Evolutionary conservation across 352 stramenopile species (phyloP), one percentile per base, ranked within the genome.

Genomic region (Aphanomyces euteiches): DNA sequence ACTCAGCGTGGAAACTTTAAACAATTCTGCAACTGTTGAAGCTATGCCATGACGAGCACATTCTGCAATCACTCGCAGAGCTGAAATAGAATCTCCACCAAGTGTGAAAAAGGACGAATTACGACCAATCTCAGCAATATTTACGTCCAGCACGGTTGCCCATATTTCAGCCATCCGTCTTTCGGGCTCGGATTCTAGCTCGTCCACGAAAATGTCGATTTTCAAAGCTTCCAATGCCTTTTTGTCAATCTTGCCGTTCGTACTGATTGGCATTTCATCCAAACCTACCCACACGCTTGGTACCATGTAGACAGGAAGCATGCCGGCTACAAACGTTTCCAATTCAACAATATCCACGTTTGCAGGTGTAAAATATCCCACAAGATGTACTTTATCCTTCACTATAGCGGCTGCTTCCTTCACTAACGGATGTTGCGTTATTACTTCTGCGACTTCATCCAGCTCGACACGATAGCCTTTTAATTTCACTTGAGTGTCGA

Each of bases 341-440:
- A 93, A 77, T 57, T 78, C 87, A 45, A 78, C 81, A 19, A 81
- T 81, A n/a, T 89, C 78, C 82, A 80, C 90, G 45, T 84, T 80
- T 59, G 90, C 84, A 7, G 86, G 84, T 7, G 95, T 85, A 67
- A 97, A 90, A 75, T 98, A 98, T 0, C 90, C 92, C 36, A 98
- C 90, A 5, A 98, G 80, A 12, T 92, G 86, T 7, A 37, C 43
- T 74, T 97, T 98, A 70, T 74, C 64, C 13, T 59, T 58, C 7
- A 79, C 67, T 36, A 93, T 76, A 6, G 88, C 72, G 38, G 85
- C 77, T 7, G 80, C 80, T 38, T 83, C 75, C 37, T 75, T 73
- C 1, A 93, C 73, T 0, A 21, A 38, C 12, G 54, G 4, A 41
- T 85, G 73, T 8, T 79, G 73, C 10, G 89, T 63, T 17, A 93